These are phyloP conservation scores for Solanum infundibuliforme DNA, from an alignment of 257 asterid genomes.

Conservation along the genomic window DNA sequence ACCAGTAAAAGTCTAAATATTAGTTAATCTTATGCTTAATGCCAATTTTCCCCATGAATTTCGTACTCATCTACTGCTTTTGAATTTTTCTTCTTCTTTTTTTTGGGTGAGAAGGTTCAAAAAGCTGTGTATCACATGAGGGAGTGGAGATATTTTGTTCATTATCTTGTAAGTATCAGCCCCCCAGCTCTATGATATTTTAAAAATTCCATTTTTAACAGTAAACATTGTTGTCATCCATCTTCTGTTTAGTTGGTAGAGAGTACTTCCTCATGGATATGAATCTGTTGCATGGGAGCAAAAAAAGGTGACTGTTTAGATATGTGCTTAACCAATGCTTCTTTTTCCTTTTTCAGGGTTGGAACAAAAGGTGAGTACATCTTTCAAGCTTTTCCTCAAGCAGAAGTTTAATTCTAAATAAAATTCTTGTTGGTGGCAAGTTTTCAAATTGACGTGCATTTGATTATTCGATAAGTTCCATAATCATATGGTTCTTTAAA, in stretches of 20 bases:
- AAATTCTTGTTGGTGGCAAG: not conserved
- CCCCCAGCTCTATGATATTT: not conserved
- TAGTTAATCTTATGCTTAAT: not conserved
- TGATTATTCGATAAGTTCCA: not conserved
- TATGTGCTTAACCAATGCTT: not conserved
- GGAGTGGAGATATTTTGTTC: slow-evolving; percentile 52
- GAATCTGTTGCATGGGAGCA: not conserved
- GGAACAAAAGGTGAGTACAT: slow-evolving; percentile 65
- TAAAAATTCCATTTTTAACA: not conserved
- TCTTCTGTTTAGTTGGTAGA: not conserved
- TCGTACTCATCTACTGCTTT: not conserved
- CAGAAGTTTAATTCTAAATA: not conserved
- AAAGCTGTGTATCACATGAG: slow-evolving; percentile 20
- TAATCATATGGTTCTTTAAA: not conserved
- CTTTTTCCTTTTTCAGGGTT: slow-evolving; percentile 51
- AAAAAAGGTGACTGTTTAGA: not conserved
- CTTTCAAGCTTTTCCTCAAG: not conserved
- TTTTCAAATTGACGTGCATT: not conserved
- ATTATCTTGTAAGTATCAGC: slow-evolving; percentile 48
- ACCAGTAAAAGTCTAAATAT: not conserved
- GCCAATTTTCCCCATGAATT: not conserved
- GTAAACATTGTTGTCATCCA: not conserved
- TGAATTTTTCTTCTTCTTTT: not conserved
- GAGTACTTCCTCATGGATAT: not conserved
- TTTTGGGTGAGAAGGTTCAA: slow-evolving; percentile 39